A percentile compares a stretch with the other conserved stretches of the same genome.
Evolutionary conservation across 495 filamentous ascomycete genomes (phyloP).

Genomic region (Penicillium robsamsonii): DNA sequence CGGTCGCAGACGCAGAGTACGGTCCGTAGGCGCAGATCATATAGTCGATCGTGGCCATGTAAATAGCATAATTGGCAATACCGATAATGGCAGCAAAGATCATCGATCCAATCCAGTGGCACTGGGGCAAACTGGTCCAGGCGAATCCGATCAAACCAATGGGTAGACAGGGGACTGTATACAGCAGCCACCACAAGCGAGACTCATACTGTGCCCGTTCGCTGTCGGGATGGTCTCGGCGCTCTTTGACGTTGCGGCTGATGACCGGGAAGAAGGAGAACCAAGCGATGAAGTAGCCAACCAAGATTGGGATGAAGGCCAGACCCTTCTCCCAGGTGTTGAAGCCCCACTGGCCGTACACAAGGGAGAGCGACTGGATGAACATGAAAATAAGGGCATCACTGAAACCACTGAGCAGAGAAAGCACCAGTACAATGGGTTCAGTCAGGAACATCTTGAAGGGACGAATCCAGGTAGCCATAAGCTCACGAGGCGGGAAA

Average conservation of each 20-base stretch:
- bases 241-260: conserved; percentile 48
- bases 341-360: conserved; percentile 61
- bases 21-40: conserved; percentile 70
- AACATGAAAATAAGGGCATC: conserved; percentile 68
- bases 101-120: conserved; percentile 66
- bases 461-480: conserved; percentile 56
- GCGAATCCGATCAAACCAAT: conserved; percentile 64
- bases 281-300: conserved; percentile 62
- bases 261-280: conserved; percentile 54
- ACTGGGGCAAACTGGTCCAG: conserved; percentile 57
- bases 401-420: conserved; percentile 59
- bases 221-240: conserved; percentile 48
- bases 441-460: conserved; percentile 62
- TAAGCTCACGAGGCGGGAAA: conserved; percentile 55
- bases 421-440: conserved; percentile 59
- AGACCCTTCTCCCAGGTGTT: conserved; percentile 49
- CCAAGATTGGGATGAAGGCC: conserved; percentile 55
- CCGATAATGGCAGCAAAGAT: conserved; percentile 63
- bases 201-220: conserved; percentile 60
- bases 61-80: conserved; percentile 68
- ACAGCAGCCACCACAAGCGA: conserved; percentile 59
- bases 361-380: conserved; percentile 57
- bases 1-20: conserved; percentile 70
- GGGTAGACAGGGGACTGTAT: conserved; percentile 53
- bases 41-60: conserved; percentile 76